A percentile compares a stretch with the other conserved stretches of the same genome.
Conservation (phyloP, 2,329 filamentous ascomycete genomes). For the Dendryphion nanum region DNA sequence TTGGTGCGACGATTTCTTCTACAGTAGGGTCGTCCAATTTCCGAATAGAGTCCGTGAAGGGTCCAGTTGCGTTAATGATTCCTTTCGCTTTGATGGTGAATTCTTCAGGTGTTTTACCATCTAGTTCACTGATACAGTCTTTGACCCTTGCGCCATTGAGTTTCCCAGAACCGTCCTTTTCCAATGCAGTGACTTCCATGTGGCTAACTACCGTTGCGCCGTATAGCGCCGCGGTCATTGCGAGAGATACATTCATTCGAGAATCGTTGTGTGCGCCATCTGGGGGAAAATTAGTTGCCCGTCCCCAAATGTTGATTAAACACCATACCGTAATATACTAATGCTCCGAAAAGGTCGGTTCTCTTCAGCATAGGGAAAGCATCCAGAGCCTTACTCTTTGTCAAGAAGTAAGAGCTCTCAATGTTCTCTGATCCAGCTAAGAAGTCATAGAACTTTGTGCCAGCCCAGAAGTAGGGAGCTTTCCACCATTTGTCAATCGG, state of each 20-base stretch:
- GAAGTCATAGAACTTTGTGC: slow-evolving; percentile 81
- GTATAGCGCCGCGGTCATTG: slow-evolving; percentile 85
- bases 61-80: slow-evolving; percentile 84
- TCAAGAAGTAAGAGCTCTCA: slow-evolving; percentile 85
- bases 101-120: slow-evolving; percentile 61
- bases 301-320: neutral
- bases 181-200: slow-evolving; percentile 72
- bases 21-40: slow-evolving; percentile 75
- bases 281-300: slow-evolving; percentile 30
- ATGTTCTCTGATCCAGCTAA: slow-evolving; percentile 84
- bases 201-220: slow-evolving; percentile 82
- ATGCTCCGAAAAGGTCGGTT: slow-evolving; percentile 72
- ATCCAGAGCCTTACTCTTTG: slow-evolving; percentile 80
- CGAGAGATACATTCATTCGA: slow-evolving; percentile 85
- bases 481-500: slow-evolving; percentile 83
- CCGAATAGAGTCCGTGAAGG: slow-evolving; percentile 81
- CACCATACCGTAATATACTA: slow-evolving; percentile 76
- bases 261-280: slow-evolving; percentile 92
- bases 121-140: slow-evolving; percentile 65
- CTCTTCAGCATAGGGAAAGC: slow-evolving; percentile 87
- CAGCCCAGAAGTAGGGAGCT: slow-evolving; percentile 74
- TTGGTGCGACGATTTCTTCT: slow-evolving; percentile 79
- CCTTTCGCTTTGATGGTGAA: slow-evolving; percentile 75
- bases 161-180: slow-evolving; percentile 70
- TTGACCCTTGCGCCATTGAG: slow-evolving; percentile 72